phyloP scores from a whole-genome alignment of 2,329 filamentous ascomycete species.

The Aspergillus ibericus region DNA sequence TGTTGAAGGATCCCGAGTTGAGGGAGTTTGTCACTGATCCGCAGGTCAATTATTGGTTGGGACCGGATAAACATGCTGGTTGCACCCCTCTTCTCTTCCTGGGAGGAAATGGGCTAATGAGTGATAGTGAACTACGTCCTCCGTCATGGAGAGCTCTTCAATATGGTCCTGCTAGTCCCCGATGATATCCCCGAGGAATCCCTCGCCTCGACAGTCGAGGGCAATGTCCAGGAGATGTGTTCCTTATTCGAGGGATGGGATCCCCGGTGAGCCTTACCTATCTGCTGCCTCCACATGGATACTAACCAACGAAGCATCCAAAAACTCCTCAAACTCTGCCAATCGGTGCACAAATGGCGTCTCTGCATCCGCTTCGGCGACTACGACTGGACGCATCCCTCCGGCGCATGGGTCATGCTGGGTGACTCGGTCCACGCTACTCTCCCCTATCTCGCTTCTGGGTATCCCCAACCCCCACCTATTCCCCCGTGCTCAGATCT shows the following conservation, averaged over 20 bases:
- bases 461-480: conserved; percentile 18
- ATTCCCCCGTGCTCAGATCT: not conserved
- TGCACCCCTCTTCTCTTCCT: not conserved
- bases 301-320: conserved; percentile 39
- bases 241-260: conserved; percentile 60
- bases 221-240: conserved; percentile 56
- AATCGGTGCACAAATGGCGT: conserved; percentile 62
- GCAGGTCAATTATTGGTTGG: conserved; percentile 57
- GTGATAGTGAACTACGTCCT: conserved; percentile 58
- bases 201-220: conserved; percentile 47
- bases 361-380: conserved; percentile 58
- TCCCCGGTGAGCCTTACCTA: conserved; percentile 37
- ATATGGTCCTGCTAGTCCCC: conserved; percentile 62
- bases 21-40: conserved; percentile 47
- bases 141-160: conserved; percentile 47
- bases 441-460: conserved; percentile 60
- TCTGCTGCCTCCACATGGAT: not conserved
- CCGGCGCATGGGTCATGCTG: conserved; percentile 58
- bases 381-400: conserved; percentile 58
- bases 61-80: conserved; percentile 52
- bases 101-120: not conserved
- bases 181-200: conserved; percentile 61
- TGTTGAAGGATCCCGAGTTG: conserved; percentile 51
- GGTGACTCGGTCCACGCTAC: conserved; percentile 67
- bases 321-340: conserved; percentile 58